Base-by-base conservation (phyloP, 768 basidiomycete species). In the Kwoniella mangroviensis region DNA sequence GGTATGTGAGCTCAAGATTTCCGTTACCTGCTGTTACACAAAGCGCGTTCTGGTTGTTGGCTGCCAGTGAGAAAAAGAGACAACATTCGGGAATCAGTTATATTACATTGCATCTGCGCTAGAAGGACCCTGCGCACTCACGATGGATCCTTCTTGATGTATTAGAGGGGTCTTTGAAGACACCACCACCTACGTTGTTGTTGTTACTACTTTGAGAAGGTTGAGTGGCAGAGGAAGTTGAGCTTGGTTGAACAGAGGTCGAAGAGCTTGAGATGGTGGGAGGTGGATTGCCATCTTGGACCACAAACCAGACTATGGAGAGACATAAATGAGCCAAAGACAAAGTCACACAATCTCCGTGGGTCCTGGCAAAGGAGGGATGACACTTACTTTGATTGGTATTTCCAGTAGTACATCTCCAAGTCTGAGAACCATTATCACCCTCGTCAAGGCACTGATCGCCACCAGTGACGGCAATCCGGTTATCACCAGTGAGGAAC, bases 381-480 rank as follows among this genome's bases (percentile, higher is more conserved):
- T 34, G 34, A 34, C 34, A 72, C 76, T 52, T 49, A 77, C 76
- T 61, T 58, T 83, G 82, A 64, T 83, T 81, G 70, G 75, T 81
- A 71, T 79, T 81, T 24, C 75, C 72, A 40, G 79, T 76, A 10
- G 75, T 76, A 61, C 82, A 83, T 66, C 79, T 75, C 69, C 79
- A 80, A 2, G 79, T 80, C 70, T 82, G 79, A 5, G 71, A 65
- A 11, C 73, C 76, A 41, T 64, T 69, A 54, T 73, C 67, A 12
- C 75, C 75, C 52, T 78, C 69, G 65, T 79, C 77, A 21, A 80
- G 72, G 66, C 82, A 83, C 63, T 80, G 79, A 54, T 74, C 71
- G 11, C 82, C 82, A 53, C 79, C 79, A 9, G 78, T 80, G 73
- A 81, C 79, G 49, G 82, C 81, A 52, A 83, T 78, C 11, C 79